Evolutionary conservation across 2,329 filamentous ascomycete genomes (phyloP), one percentile per base, ranked within the genome.

Genomic region (Triangularia setosa): DNA sequence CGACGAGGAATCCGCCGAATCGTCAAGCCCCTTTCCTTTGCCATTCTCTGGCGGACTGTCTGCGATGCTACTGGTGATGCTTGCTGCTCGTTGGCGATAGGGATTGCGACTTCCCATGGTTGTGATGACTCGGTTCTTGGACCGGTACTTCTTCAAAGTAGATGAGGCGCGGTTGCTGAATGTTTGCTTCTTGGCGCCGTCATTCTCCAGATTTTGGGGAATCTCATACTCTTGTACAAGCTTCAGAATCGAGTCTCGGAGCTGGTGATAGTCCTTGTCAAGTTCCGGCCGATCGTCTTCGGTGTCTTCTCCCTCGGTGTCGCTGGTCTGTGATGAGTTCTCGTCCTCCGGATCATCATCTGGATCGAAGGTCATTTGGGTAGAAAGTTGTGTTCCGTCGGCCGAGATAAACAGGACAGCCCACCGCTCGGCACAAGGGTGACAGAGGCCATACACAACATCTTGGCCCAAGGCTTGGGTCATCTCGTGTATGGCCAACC

Each of bases 361-460:
- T 1, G 84, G 83, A 65, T 87, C 91, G 75, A 90, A 92, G 40
- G 83, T 87, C 88, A 92, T 91, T 55, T 88, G 84, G 2, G 87
- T 84, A 7, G 87, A 89, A 48, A 96, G 79, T 60, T 82, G 82
- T 71, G 86, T 87, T 30, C 91, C 91, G 74, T 93, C 87, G 0
- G 86, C 78, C 0, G 90, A 90, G 63, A 96, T 86, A 71, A 93
- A 94, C 8, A 96, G 79, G 6, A 95, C 88, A 4, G 90, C 85
- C 92, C 92, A 96, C 63, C 89, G 83, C 76, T 96, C 92, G 1
- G 89, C 88, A 67, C 91, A 94, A 8, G 92, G 92, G 71, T 95
- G 90, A 62, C 87, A 89, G 14, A 85, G 81, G 23, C 90, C 90
- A 58, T 87, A 86, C 18, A 88, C 81, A 12, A 80, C 83, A 14